These are phyloP conservation scores for Salix koriyanagi DNA, from an alignment of 345 rosid genomes.

Conservation along the genomic window DNA sequence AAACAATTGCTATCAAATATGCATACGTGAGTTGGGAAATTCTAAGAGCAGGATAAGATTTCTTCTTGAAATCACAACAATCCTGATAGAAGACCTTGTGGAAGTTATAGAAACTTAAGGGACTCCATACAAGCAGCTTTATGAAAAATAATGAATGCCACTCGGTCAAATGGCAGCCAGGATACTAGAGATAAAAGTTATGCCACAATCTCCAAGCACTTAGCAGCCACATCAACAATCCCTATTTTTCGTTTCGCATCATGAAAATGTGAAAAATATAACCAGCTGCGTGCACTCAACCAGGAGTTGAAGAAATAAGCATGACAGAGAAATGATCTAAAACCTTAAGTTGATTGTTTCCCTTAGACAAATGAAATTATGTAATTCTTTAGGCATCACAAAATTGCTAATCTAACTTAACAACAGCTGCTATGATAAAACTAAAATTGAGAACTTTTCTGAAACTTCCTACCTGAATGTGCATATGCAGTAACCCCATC, in stretches of 20 bases:
- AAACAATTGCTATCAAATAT: neutral
- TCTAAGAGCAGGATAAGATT: neutral
- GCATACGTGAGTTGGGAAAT: neutral
- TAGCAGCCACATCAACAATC: neutral
- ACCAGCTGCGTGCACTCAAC: neutral
- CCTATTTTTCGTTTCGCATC: neutral
- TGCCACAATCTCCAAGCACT: neutral
- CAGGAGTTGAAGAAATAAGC: neutral
- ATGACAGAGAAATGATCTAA: neutral
- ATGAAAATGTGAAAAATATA: neutral
- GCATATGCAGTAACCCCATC: neutral
- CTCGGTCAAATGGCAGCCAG: neutral
- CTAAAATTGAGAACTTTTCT: neutral
- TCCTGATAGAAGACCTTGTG: neutral
- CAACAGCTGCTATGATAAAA: neutral
- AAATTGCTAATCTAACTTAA: neutral
- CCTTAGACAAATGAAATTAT: neutral
- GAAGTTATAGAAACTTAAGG: neutral
- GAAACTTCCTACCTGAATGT: neutral
- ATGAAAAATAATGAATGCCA: too few species aligned
- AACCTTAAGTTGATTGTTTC: neutral
- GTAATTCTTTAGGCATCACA: neutral
- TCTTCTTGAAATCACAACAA: neutral
- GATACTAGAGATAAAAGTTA: neutral
- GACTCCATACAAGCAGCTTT: neutral